Base-by-base conservation (phyloP, 495 filamentous ascomycete species). In the Poronia punctata region DNA sequence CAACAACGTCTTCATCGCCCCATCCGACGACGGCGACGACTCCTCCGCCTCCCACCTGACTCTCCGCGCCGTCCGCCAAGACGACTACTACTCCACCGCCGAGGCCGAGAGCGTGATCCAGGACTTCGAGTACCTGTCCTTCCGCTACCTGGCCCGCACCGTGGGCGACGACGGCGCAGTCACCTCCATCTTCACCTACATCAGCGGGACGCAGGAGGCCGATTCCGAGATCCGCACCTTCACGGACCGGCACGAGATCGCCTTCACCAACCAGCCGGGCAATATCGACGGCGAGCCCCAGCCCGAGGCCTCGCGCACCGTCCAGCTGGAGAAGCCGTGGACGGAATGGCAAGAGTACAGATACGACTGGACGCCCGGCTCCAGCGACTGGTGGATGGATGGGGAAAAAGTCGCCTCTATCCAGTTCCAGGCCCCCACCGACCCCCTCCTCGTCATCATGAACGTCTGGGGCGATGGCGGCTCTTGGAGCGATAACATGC, bases 381-480 rank as follows among this genome's bases (percentile, higher is more conserved):
- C 49, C 17, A 84, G 71, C 30, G 65, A 61, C 14, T 88, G 83
- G 84, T 88, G 72, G 45, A 70, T 84, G 17, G 71, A 88, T 57
- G 72, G 68, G 3, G 22, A 59, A 27, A 58, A 68, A 23, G 67
- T 75, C n/a, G 67, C 72, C 5, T 62, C 64, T 30, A 83, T 78
- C 37, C 62, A 63, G 12, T 83, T 79, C 53, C 70, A 78, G 16
- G 70, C 79, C 4, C 83, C 83, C 0, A 59, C 60, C 16, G 61
- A 72, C 30, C 66, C 76, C 25, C 74, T 72, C 41, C 67, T 72
- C 28, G 43, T 89, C 10, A 69, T 82, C 7, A 50, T 88, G 39
- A 88, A 88, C 49, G 73, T 83, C 34, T 89, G 84, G 84, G 81
- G 79, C 53, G 76, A 88, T 52, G 84, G 84, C 1, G 78, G 82